Evolutionary conservation across 2,329 filamentous ascomycete genomes (phyloP).

Genomic region (Arthrobotrys pseudoclavata): DNA sequence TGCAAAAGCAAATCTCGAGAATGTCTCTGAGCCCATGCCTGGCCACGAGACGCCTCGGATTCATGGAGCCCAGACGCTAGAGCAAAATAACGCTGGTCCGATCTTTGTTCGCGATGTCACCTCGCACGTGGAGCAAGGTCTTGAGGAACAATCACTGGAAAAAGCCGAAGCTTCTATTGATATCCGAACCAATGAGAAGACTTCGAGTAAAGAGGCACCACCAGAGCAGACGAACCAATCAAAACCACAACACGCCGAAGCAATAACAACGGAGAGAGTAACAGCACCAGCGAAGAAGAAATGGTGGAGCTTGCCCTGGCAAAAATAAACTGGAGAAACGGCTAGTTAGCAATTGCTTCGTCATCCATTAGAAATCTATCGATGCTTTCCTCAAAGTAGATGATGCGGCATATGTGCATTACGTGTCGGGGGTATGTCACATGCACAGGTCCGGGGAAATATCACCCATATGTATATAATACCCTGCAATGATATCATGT

Average conservation of each 20-base stretch:
- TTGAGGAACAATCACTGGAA: not conserved
- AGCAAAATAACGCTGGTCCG: not conserved
- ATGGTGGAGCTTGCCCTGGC: constrained; percentile 44
- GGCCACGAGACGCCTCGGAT: not conserved
- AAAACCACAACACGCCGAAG: not conserved
- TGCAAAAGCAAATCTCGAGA: not conserved
- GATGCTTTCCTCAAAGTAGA: not conserved
- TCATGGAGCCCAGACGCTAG: not conserved
- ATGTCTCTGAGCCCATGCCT: not conserved
- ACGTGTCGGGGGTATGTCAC: constrained; percentile 52
- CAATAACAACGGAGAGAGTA: not conserved
- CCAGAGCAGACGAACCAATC: not conserved
- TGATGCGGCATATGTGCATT: constrained; percentile 24
- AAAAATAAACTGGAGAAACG: constrained; percentile 15
- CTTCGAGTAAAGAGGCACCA: not conserved
- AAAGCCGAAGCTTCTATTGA: not conserved
- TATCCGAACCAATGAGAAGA: not conserved
- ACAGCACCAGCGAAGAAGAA: constrained; percentile 6
- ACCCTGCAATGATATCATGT: constrained; percentile 10
- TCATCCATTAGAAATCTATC: constrained; percentile 55
- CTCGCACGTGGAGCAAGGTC: not conserved
- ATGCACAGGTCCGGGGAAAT: constrained; percentile 13
- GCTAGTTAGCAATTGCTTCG: constrained; percentile 52
- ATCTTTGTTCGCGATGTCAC: not conserved
- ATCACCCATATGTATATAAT: constrained; percentile 1